Evolutionary conservation across 2,329 filamentous ascomycete genomes (phyloP), one percentile per base, ranked within the genome.

Genomic region (Beauveria australis): DNA sequence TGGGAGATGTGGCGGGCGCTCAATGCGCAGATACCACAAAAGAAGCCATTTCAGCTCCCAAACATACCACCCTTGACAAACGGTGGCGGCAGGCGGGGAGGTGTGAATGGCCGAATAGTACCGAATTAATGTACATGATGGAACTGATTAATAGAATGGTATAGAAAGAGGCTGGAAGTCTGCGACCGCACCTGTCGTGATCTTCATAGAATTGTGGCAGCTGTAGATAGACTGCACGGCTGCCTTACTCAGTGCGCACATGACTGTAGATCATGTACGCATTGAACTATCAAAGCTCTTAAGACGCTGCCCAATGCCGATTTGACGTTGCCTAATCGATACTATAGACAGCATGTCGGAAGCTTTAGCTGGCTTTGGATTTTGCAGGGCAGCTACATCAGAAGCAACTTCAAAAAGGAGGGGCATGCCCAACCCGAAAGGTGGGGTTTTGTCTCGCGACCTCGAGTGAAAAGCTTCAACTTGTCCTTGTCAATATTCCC

Each of bases 1-100:
- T 79, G 83, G 67, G 92, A 97, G 70, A 88, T 97, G 72, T 99
- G 95, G 94, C 79, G 82, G 48, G 82, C 84, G 44, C 75, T 94
- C 60, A 88, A 83, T 63, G 75, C 75, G 33, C 69, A 81, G 53
- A 68, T 75, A 33, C 76, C 76, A 8, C 71, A 70, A 76, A 82
- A 75, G 62, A 76, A 77, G 64, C 72, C 74, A 4, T 72, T 77
- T 47, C 71, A 68, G 46, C 62, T 74, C 28, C 72, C 73, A 16
- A 67, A 68, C 19, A 72, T 74, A 22, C 72, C 73, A 2, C 62
- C 67, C 12, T 55, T 75, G 40, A 63, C 68, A 8, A 74, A 72
- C 28, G 69, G 70, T 7, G 70, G 68, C 3, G 70, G 70, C 48
- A 65, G 72, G 48, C 63, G 64, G 26, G 62, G 65, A 41, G 68